Base-by-base conservation (phyloP, 1,139 yeast genomes). In the Lodderomyces jiufengensis region DNA sequence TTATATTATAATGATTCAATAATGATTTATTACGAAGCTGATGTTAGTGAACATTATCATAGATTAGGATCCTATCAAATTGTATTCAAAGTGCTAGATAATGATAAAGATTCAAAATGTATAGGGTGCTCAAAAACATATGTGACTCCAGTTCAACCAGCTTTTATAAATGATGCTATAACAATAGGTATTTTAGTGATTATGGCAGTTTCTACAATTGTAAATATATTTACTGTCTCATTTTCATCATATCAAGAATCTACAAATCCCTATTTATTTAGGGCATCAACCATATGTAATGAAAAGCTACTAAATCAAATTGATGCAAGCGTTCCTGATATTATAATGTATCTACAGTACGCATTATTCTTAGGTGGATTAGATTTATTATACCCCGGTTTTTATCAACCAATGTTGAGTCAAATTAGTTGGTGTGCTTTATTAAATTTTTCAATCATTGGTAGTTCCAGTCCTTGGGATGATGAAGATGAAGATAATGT, bases 201-300 rank as follows among this genome's bases (percentile, higher is more conserved):
- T 10, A 52, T 75, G n/a, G 48, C 73, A 4, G 61, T 63, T 3
- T 60, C 81, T 1, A 63, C 67, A 4, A 41, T 65, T 2, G 53
- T 76, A 15, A 63, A 77, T 33, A 55, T 65, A 30, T 49, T 72
- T 27, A 67, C 74, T 5, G 63, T 74, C 37, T 54, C 69, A 9
- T 56, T 64, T 42, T 78, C 84, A 32, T 78, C 82, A 1, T 73
- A 80, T 61, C 81, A 79, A 43, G 85, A 81, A 46, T 71, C 85
- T 1, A 58, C 70, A 8, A 76, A 79, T 45, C 77, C 80, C 3
- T 78, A 76, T 43, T 52, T 78, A 26, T 70, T 75, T 54, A 63
- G 66, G 24, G 81, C 83, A 5, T 78, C 84, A 7, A 73, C 78
- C 22, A 76, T 80, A 37, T 78, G 83, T 50, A 80, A 79, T 49